A percentile compares a stretch with the other conserved stretches of the same genome.
These are phyloP conservation scores for Hymenoscyphus scutula DNA, from an alignment of 2,329 filamentous ascomycete genomes.

Conservation along the genomic window DNA sequence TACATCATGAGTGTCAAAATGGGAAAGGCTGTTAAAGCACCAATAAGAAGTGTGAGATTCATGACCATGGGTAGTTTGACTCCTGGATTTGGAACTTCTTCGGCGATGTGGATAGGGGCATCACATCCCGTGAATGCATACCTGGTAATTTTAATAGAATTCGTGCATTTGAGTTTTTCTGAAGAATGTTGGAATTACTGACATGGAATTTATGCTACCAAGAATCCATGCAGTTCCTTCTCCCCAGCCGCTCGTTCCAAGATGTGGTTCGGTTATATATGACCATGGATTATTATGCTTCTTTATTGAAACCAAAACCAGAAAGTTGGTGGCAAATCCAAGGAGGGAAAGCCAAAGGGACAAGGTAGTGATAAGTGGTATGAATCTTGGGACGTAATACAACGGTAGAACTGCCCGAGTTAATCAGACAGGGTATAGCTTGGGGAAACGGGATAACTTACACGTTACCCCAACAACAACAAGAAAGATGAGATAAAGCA, in stretches of 20 bases:
- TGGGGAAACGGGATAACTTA: background rate
- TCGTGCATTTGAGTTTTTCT: background rate
- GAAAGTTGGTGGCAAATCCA: background rate
- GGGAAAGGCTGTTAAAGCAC: constrained; percentile 59
- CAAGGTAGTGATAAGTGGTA: background rate
- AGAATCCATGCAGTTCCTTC: constrained; percentile 15
- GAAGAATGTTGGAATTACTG: background rate
- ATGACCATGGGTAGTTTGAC: constrained; percentile 68
- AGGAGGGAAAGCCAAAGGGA: constrained; percentile 1
- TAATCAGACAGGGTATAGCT: background rate
- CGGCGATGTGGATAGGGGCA: constrained; percentile 47
- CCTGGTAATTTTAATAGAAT: background rate
- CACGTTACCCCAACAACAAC: background rate
- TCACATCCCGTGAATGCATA: constrained; percentile 14
- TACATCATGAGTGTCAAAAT: constrained; percentile 73
- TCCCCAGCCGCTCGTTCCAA: constrained; percentile 15
- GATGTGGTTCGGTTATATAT: constrained; percentile 10
- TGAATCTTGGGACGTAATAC: background rate
- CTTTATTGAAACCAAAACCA: background rate
- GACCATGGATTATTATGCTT: constrained; percentile 2
- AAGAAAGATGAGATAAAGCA: constrained; percentile 11
- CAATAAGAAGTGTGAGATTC: constrained; percentile 63
- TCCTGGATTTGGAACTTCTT: constrained; percentile 66
- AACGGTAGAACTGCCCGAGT: background rate
- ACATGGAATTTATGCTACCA: constrained; percentile 14